Evolutionary conservation across 2,329 filamentous ascomycete species (phyloP).

Genomic region (Aspergillus quadricinctus): DNA sequence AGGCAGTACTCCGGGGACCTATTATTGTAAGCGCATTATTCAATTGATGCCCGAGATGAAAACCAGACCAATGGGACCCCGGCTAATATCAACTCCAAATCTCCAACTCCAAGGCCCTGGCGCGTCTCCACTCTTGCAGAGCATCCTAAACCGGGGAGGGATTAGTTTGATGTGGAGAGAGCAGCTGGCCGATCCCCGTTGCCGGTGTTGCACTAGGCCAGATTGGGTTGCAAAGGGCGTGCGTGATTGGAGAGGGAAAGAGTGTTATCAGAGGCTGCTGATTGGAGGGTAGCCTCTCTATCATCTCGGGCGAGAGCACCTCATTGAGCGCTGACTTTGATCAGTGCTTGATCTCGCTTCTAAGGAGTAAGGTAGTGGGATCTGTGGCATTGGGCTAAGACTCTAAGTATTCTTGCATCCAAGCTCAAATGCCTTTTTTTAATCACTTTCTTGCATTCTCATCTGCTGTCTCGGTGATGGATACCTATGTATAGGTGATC

Average conservation of each 20-base stretch:
- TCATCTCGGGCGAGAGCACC: not conserved
- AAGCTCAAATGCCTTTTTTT: not conserved
- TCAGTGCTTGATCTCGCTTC: too few relatives aligned
- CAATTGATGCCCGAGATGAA: not conserved
- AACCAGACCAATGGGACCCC: not conserved
- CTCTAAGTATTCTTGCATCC: not conserved
- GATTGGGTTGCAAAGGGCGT: conserved; percentile 1
- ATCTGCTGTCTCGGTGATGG: not conserved
- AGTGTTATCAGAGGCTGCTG: conserved; percentile 20
- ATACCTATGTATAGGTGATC: not conserved
- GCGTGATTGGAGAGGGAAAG: conserved; percentile 20
- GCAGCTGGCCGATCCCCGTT: conserved; percentile 27
- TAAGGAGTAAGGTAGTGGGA: too few relatives aligned
- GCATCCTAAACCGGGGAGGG: conserved; percentile 1
- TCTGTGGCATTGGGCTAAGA: too few relatives aligned
- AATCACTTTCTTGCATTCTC: too few relatives aligned
- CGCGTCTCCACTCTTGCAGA: not conserved
- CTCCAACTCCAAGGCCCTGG: not conserved
- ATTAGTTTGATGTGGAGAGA: conserved; percentile 15
- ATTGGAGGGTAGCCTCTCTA: conserved; percentile 16
- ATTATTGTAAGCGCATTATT: not conserved
- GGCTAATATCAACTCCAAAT: not conserved
- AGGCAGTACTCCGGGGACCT: not conserved
- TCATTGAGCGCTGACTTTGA: not conserved
- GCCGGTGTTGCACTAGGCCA: conserved; percentile 18